Conservation (phyloP, 116 monocot species). For the Thalassia testudinum region DNA sequence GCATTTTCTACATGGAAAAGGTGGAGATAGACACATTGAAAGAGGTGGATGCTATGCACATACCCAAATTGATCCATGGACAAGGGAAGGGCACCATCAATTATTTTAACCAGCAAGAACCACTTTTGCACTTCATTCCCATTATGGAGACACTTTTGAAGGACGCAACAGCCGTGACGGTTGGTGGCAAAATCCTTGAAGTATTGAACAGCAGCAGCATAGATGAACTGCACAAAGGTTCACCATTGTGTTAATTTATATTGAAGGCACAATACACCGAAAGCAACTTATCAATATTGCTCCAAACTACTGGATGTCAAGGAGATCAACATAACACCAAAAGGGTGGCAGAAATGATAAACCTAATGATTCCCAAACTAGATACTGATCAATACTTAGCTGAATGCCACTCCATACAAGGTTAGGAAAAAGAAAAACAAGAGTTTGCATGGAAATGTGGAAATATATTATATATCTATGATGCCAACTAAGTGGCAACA, state of each 20-base stretch:
- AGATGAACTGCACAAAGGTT: conserved; percentile 29
- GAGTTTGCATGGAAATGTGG: too few species aligned
- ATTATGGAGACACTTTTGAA: conserved; percentile 35
- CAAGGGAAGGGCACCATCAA: conserved; percentile 18
- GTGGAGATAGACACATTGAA: background rate
- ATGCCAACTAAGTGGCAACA: too few species aligned
- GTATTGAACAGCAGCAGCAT: conserved; percentile 18
- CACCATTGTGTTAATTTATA: background rate
- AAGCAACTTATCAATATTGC: too few species aligned
- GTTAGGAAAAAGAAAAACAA: too few species aligned
- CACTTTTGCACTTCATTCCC: conserved; percentile 15
- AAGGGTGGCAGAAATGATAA: too few species aligned
- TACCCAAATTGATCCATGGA: conserved; percentile 43
- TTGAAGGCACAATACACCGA: too few species aligned
- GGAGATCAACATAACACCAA: too few species aligned
- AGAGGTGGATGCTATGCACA: background rate
- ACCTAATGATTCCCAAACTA: too few species aligned
- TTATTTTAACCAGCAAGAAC: conserved; percentile 18
- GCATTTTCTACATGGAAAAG: background rate
- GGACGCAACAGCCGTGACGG: conserved; percentile 45
- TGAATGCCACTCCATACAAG: too few species aligned
- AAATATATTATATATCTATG: too few species aligned
- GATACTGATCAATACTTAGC: too few species aligned
- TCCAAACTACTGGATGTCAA: too few species aligned
- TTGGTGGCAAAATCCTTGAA: conserved; percentile 35